A percentile compares a stretch with the other conserved stretches of the same genome.
phyloP scores from a whole-genome alignment of 805 yeast genomes.

The Clavispora fructus region DNA sequence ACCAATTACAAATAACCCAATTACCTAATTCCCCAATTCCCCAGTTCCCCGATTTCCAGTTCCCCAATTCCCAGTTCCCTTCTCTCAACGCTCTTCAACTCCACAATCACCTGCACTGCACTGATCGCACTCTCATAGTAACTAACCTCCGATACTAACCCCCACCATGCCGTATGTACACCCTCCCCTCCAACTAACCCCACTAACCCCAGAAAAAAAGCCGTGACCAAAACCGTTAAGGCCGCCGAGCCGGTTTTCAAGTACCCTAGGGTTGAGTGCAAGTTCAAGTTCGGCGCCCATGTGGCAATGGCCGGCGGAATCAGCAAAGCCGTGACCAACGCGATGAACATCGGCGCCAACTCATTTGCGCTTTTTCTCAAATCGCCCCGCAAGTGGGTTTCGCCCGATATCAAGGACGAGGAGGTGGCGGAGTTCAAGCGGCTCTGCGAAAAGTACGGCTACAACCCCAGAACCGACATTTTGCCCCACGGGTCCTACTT shows the following conservation, averaged over 20 bases:
- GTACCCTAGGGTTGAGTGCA: constrained; percentile 37
- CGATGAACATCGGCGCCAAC: constrained; percentile 56
- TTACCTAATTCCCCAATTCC: too few relatives aligned
- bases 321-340: constrained; percentile 60
- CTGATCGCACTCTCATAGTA: too few relatives aligned
- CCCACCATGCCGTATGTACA: neutral
- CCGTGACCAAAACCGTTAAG: constrained; percentile 1
- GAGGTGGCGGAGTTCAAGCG: constrained; percentile 64
- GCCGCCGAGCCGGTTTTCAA: constrained; percentile 13
- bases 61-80: too few relatives aligned
- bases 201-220: constrained; percentile 1
- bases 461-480: constrained; percentile 70
- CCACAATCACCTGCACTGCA: too few relatives aligned
- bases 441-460: constrained; percentile 58
- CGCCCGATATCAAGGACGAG: constrained; percentile 65
- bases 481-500: constrained; percentile 95
- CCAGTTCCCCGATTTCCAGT: too few relatives aligned
- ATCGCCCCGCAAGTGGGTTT: constrained; percentile 86
- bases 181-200: neutral
- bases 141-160: neutral
- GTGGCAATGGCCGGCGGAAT: constrained; percentile 81
- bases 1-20: too few relatives aligned
- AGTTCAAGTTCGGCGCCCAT: constrained; percentile 80
- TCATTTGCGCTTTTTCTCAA: constrained; percentile 88
- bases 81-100: too few relatives aligned